Evolutionary conservation across 106 monocot genomes (phyloP).

Genomic region (Vanilla planifolia): DNA sequence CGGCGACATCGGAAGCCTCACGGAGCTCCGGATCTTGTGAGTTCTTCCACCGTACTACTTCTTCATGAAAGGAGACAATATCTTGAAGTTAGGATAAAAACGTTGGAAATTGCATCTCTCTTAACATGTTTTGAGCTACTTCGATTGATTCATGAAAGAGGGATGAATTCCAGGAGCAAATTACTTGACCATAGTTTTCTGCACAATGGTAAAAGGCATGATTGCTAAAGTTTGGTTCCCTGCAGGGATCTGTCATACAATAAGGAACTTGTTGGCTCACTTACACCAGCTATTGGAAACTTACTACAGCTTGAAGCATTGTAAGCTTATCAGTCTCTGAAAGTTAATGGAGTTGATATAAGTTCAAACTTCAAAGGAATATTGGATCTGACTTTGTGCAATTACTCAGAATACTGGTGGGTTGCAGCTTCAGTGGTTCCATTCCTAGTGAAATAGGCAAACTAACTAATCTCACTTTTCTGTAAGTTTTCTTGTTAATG

Average conservation of each 20-base stretch:
- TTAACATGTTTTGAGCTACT: no score
- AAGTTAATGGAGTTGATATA: neutral
- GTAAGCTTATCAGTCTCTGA: slow-evolving; percentile 19
- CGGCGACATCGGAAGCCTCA: slow-evolving; percentile 24
- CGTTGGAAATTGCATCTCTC: no score
- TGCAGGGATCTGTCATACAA: slow-evolving; percentile 55
- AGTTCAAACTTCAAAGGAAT: neutral
- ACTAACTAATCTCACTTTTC: slow-evolving; percentile 8
- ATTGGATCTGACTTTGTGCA: neutral
- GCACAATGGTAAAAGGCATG: neutral
- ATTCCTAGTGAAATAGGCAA: slow-evolving; percentile 10
- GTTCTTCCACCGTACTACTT: neutral
- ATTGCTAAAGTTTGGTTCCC: neutral
- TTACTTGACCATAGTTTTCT: no score
- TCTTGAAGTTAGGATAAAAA: neutral
- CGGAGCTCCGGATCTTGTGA: slow-evolving; percentile 30
- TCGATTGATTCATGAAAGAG: no score
- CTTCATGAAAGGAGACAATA: no score
- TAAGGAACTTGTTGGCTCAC: slow-evolving; percentile 23
- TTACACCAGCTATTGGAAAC: slow-evolving; percentile 25
- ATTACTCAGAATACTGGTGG: slow-evolving; percentile 14
- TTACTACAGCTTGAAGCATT: slow-evolving; percentile 33
- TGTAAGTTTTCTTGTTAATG: slow-evolving; percentile 4
- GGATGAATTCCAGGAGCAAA: no score
- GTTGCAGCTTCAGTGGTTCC: slow-evolving; percentile 12